Evolutionary conservation across 441 rosid genomes (phyloP).

Genomic region (Iberis amara): DNA sequence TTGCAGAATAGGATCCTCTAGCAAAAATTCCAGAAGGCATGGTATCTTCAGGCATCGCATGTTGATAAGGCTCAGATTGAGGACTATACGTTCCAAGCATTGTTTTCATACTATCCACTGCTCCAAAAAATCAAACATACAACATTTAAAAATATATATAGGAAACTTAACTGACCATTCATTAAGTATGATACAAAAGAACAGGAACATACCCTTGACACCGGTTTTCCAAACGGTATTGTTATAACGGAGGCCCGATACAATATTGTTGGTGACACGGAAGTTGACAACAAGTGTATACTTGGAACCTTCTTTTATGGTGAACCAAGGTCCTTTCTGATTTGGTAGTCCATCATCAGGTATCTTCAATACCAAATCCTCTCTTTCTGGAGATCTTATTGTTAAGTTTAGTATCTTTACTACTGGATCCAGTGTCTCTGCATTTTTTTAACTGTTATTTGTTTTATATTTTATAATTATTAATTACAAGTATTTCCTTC

Average conservation of each 20-base stretch:
- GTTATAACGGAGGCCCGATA: slow-evolving; percentile 43
- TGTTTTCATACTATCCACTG: slow-evolving; percentile 47
- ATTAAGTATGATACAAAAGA: no score
- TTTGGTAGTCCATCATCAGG: slow-evolving; percentile 29
- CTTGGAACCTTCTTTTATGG: slow-evolving; percentile 43
- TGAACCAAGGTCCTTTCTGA: slow-evolving; percentile 36
- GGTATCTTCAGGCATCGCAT: slow-evolving; percentile 47
- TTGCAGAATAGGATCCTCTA: slow-evolving; percentile 49
- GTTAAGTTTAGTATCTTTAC: slow-evolving; percentile 35
- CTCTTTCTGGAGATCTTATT: slow-evolving; percentile 37
- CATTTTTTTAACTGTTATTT: neutral
- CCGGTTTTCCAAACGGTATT: slow-evolving; percentile 56
- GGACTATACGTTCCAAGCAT: slow-evolving; percentile 55
- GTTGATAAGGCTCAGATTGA: slow-evolving; percentile 41
- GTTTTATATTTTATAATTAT: neutral
- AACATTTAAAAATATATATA: neutral
- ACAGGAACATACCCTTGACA: slow-evolving; percentile 33
- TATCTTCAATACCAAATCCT: slow-evolving; percentile 36
- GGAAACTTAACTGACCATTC: no score
- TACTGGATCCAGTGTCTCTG: slow-evolving; percentile 38
- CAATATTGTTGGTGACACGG: slow-evolving; percentile 39
- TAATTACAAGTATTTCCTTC: no score
- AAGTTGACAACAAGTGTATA: slow-evolving; percentile 43
- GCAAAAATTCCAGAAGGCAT: slow-evolving; percentile 51
- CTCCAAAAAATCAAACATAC: neutral